These are phyloP conservation scores for Lolium perenne DNA, from an alignment of 176 grass and related monocot genomes.

Conservation along the genomic window DNA sequence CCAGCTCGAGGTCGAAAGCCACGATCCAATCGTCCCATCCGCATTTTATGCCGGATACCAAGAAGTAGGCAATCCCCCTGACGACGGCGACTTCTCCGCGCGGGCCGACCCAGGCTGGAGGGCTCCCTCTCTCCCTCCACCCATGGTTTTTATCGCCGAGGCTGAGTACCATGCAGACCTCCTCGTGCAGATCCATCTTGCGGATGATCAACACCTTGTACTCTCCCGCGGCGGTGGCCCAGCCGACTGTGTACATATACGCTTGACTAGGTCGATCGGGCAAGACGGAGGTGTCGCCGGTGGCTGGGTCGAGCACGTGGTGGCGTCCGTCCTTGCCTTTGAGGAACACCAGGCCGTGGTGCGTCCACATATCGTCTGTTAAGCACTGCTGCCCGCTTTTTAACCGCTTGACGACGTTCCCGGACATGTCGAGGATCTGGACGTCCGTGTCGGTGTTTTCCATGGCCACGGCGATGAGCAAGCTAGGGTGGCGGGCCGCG, in stretches of 20 bases:
- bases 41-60: no score
- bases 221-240: neutral
- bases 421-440: neutral
- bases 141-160: neutral
- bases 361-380: neutral
- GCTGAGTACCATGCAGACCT: neutral
- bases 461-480: neutral
- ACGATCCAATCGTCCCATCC: no score
- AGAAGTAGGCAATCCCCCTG: no score
- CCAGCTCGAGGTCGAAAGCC: no score
- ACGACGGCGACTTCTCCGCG: no score
- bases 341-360: neutral
- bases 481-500: neutral
- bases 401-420: neutral
- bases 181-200: neutral
- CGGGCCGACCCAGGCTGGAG: no score
- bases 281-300: neutral
- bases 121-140: neutral
- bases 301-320: neutral
- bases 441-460: neutral
- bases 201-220: neutral
- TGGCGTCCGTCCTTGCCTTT: neutral
- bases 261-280: neutral
- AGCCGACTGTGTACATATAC: no score
- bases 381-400: neutral